Evolutionary conservation across 768 basidiomycete species (phyloP).

Genomic region (Pluteus cervinus): DNA sequence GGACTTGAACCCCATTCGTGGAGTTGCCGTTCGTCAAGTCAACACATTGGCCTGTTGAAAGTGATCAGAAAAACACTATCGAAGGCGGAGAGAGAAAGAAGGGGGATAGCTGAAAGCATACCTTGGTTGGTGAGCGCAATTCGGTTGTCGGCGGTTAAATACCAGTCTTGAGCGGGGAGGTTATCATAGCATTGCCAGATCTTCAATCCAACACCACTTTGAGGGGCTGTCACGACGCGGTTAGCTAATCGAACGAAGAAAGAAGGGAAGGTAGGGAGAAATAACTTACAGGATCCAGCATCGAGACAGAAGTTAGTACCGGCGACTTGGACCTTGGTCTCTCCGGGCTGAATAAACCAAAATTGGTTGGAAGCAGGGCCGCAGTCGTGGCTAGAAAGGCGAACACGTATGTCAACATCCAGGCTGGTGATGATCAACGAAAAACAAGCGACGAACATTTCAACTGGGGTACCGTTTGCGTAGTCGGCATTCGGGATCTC

Average conservation of each 20-base stretch:
- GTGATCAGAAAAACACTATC: too few species aligned
- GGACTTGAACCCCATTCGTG: not conserved
- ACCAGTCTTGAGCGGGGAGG: not conserved
- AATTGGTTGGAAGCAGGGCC: too few species aligned
- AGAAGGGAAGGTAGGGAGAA: not conserved
- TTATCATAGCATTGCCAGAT: not conserved
- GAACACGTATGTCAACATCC: not conserved
- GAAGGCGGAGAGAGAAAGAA: not conserved
- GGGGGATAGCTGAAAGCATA: not conserved
- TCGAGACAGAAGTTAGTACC: not conserved
- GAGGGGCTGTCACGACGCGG: not conserved
- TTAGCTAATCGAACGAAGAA: not conserved
- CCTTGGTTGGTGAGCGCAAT: not conserved
- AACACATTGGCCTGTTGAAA: not conserved
- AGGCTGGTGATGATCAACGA: not conserved
- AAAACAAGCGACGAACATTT: not conserved
- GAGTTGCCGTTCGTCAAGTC: not conserved
- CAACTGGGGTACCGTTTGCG: not conserved
- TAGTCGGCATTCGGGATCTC: not conserved
- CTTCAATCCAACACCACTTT: not conserved
- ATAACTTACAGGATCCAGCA: not conserved
- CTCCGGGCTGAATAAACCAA: too few species aligned
- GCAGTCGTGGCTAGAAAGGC: not conserved
- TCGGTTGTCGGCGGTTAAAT: not conserved
- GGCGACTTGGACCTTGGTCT: too few species aligned